phyloP scores from a whole-genome alignment of 2,329 filamentous ascomycete species.

The Mollisiaceae sp. region DNA sequence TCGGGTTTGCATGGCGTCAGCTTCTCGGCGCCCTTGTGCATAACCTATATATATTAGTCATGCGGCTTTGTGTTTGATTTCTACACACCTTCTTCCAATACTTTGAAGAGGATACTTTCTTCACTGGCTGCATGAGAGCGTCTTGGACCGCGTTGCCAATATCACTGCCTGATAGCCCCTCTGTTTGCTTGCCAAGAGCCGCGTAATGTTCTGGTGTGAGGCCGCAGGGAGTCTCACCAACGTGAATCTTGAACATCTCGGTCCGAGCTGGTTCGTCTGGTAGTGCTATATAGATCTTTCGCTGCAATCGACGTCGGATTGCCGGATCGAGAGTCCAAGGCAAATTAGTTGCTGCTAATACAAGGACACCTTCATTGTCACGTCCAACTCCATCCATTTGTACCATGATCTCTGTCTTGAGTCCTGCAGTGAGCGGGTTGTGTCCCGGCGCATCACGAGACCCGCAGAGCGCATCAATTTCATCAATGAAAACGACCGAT shows the following conservation, averaged over 20 bases:
- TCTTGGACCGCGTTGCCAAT: constrained; percentile 20
- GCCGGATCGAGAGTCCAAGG: constrained; percentile 19
- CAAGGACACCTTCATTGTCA: constrained; percentile 14
- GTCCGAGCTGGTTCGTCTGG: constrained; percentile 17
- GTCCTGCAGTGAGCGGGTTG: not conserved
- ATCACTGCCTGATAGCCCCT: constrained; percentile 17
- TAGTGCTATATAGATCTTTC: constrained; percentile 18
- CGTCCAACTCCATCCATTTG: constrained; percentile 18
- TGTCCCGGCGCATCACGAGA: not conserved
- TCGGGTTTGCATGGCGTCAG: constrained; percentile 19
- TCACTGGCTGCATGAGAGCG: constrained; percentile 19
- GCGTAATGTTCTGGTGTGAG: constrained; percentile 5
- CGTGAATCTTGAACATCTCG: constrained; percentile 20
- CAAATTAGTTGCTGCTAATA: constrained; percentile 16
- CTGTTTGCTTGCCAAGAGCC: not conserved
- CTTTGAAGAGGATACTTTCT: constrained; percentile 17
- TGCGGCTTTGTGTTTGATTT: not conserved
- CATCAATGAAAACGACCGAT: constrained; percentile 20
- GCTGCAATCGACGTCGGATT: constrained; percentile 11
- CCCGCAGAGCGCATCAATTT: constrained; percentile 15
- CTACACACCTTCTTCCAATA: constrained; percentile 13
- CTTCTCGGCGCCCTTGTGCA: constrained; percentile 4
- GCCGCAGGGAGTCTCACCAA: constrained; percentile 2
- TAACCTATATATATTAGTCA: not conserved
- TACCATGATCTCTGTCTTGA: constrained; percentile 19